These are phyloP conservation scores for Vararia minispora DNA, from an alignment of 768 basidiomycete species.

Conservation along the genomic window DNA sequence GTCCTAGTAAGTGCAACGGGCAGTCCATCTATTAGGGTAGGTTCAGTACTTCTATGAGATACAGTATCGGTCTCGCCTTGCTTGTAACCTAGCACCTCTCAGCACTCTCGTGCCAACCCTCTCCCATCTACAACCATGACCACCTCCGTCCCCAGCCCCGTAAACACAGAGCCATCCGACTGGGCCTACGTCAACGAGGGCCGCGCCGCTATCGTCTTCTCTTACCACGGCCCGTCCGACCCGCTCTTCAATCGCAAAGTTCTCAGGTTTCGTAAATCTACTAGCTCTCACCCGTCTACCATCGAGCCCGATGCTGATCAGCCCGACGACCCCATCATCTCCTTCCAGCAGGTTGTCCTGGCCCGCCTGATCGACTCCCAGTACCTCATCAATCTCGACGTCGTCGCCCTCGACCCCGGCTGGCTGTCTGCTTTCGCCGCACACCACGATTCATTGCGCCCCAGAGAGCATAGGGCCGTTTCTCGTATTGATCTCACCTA, in stretches of 20 bases:
- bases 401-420: conserved; percentile 29
- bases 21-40: too few species aligned
- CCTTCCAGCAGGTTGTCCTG: conserved; percentile 58
- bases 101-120: too few species aligned
- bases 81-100: too few species aligned
- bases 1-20: too few species aligned
- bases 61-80: too few species aligned
- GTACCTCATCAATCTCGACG: conserved; percentile 46
- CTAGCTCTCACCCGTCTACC: conserved; percentile 6
- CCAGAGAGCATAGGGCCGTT: conserved; percentile 38
- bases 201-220: conserved; percentile 84
- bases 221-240: conserved; percentile 51
- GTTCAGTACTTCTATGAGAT: too few species aligned
- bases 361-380: conserved; percentile 48
- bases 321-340: conserved; percentile 28
- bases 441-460: conserved; percentile 39
- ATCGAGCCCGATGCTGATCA: conserved; percentile 21
- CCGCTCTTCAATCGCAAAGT: conserved; percentile 50
- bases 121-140: not conserved
- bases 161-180: conserved; percentile 28
- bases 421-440: conserved; percentile 54
- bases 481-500: conserved; percentile 49
- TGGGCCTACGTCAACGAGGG: conserved; percentile 92
- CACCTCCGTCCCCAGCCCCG: conserved; percentile 6
- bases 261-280: conserved; percentile 64